Percentiles rank a stretch among this genome's conserved stretches.
Conservation (phyloP, 1,284 basidiomycete species). For the Xerocomus cyaneibrunnescens region DNA sequence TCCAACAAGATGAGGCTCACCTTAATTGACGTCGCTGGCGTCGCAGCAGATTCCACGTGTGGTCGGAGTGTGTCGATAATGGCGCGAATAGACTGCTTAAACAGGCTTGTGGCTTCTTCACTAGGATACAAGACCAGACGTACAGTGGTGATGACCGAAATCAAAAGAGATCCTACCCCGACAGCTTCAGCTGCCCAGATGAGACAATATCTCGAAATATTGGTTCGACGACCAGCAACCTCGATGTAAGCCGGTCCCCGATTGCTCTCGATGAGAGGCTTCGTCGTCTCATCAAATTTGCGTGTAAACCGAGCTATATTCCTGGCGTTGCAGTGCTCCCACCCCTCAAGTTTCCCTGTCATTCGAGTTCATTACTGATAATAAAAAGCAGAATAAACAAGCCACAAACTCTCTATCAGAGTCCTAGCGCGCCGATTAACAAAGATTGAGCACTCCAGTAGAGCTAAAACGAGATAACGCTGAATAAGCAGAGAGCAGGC, state of each 20-base stretch:
- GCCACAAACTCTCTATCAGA: not conserved
- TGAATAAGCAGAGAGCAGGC: not conserved
- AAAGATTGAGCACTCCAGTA: not conserved
- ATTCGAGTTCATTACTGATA: not conserved
- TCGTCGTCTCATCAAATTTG: not conserved
- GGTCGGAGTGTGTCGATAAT: constrained; percentile 31
- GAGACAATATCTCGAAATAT: not conserved
- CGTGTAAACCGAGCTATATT: not conserved
- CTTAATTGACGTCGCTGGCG: constrained; percentile 28
- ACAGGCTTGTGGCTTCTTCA: constrained; percentile 39
- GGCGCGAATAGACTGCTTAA: constrained; percentile 37
- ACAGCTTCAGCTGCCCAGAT: not conserved
- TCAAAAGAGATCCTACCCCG: not conserved
- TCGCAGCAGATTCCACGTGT: constrained; percentile 26
- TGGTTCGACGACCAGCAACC: not conserved
- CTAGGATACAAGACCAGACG: constrained; percentile 27
- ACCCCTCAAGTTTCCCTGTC: not conserved
- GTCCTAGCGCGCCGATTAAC: not conserved
- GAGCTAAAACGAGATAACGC: not conserved
- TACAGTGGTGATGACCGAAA: constrained; percentile 16
- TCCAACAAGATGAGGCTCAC: constrained; percentile 18
- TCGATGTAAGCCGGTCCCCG: not conserved
- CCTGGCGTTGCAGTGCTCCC: not conserved
- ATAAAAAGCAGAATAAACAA: not conserved
- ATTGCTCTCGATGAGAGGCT: too few relatives aligned